Evolutionary conservation across 2,329 filamentous ascomycete species (phyloP), one percentile per base, ranked within the genome.

Genomic region (Microdochium bolleyi): DNA sequence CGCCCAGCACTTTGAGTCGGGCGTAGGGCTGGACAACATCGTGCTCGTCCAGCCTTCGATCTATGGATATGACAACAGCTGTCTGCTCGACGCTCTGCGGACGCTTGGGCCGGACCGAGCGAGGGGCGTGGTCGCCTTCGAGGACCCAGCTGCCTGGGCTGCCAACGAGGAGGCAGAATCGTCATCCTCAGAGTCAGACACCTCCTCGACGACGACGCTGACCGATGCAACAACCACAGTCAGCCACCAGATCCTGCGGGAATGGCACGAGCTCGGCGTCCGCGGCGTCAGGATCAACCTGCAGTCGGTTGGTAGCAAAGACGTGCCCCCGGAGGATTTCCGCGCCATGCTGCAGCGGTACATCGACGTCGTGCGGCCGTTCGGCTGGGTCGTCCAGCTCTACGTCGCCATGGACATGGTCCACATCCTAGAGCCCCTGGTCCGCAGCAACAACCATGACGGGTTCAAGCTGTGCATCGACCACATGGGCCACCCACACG

Each of bases 1-100:
- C 30, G 79, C 80, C 21, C 64, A 75, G 30, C 54, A 62, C 2
- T 84, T 83, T 58, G 76, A 82, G 54, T 61, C 67, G 0, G 65
- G 69, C 1, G 63, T 84, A 14, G 76, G 75, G 2, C 73, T 84
- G 38, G 57, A 69, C 44, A 80, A 82, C 54, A 70, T 82, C 50
- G 80, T 85, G 24, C 68, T 85, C 11, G 76, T 82, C 2, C 83
- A 85, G 57, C 80, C 81, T 1, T 83, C 79, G 16, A 79, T 83
- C 51, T 85, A 85, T 61, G 80, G 78, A 24, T 68, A 71, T 51
- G 80, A 85, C 64, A 85, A 86, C 58, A 69, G 73, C 0, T 83
- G 79, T 59, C 66, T 84, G 3, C 69, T 85, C 13, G 74, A 80
- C 46, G 78, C 78, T 0, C 67, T 85, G 13, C 60, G 63, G 7